A percentile compares a stretch with the other conserved stretches of the same genome.
Conservation (phyloP, 2,329 filamentous ascomycete genomes). For the Rugonectria rugulosa region DNA sequence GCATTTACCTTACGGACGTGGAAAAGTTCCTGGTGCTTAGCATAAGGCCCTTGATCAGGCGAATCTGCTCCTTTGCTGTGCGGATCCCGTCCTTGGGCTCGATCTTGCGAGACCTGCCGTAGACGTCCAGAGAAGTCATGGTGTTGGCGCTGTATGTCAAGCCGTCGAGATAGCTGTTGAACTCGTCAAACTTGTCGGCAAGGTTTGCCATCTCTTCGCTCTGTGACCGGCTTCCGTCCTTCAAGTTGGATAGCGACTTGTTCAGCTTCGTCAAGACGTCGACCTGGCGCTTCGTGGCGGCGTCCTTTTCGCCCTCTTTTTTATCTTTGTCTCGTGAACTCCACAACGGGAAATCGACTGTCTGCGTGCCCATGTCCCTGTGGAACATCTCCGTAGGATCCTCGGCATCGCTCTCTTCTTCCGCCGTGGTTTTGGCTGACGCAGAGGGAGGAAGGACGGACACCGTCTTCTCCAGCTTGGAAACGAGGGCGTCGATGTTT, state of each 20-base stretch:
- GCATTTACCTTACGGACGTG: conserved; percentile 42
- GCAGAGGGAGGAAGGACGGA: conserved; percentile 63
- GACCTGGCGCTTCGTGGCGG: conserved; percentile 49
- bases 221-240: conserved; percentile 52
- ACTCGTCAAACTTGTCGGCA: conserved; percentile 60
- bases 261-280: conserved; percentile 53
- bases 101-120: conserved; percentile 52
- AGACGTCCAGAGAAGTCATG: conserved; percentile 50
- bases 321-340: conserved; percentile 24
- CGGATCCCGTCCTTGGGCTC: conserved; percentile 76
- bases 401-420: conserved; percentile 56
- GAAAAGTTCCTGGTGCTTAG: conserved; percentile 79
- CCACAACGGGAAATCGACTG: conserved; percentile 54
- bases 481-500: conserved; percentile 55
- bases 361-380: conserved; percentile 82
- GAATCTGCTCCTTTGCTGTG: conserved; percentile 76
- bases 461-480: conserved; percentile 63
- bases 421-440: conserved; percentile 35
- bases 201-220: conserved; percentile 59
- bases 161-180: conserved; percentile 72
- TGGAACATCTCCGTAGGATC: conserved; percentile 83
- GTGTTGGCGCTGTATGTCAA: conserved; percentile 56
- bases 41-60: conserved; percentile 80
- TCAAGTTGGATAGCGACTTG: conserved; percentile 52
- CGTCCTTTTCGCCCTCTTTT: conserved; percentile 30